phyloP scores from a whole-genome alignment of 805 yeast species.

The Torulaspora quercuum region DNA sequence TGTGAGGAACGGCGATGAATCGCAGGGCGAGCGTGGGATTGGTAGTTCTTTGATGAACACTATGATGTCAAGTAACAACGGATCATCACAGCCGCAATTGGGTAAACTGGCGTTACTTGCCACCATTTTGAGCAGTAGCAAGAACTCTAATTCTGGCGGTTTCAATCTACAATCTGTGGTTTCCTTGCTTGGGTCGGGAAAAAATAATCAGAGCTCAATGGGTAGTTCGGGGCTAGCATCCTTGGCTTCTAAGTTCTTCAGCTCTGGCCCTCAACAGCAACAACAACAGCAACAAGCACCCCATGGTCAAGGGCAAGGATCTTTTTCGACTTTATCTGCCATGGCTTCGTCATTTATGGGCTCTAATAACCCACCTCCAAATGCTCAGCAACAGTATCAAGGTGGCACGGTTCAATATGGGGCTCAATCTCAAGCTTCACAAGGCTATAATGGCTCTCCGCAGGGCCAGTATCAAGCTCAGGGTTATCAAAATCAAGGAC shows the following conservation, averaged over 20 bases:
- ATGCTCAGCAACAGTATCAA: not conserved
- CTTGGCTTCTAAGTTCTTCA: slow-evolving; percentile 30
- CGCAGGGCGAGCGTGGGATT: slow-evolving; percentile 22
- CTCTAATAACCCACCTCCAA: slow-evolving; percentile 1
- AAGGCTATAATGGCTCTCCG: slow-evolving; percentile 4
- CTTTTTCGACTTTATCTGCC: slow-evolving; percentile 22
- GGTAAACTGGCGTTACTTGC: slow-evolving; percentile 33
- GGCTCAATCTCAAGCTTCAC: slow-evolving; percentile 1
- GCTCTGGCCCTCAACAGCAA: slow-evolving; percentile 12
- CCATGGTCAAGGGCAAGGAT: slow-evolving; percentile 9
- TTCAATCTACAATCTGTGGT: slow-evolving; percentile 25
- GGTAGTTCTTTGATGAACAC: slow-evolving; percentile 26
- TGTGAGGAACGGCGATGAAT: slow-evolving; percentile 17
- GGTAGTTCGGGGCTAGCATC: slow-evolving; percentile 23
- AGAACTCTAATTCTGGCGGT: slow-evolving; percentile 16
- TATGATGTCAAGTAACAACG: slow-evolving; percentile 22
- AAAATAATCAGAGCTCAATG: slow-evolving; percentile 17
- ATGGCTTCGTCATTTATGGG: slow-evolving; percentile 22
- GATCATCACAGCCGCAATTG: slow-evolving; percentile 28
- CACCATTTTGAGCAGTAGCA: slow-evolving; percentile 23
- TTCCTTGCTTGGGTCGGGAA: slow-evolving; percentile 22
- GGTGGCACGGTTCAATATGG: not conserved
- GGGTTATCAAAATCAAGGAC: slow-evolving; percentile 6
- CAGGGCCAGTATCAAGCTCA: slow-evolving; percentile 6
- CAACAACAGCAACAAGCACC: slow-evolving; percentile 11